Conservation (phyloP, 805 yeast genomes). For the Saturnispora bothae region DNA sequence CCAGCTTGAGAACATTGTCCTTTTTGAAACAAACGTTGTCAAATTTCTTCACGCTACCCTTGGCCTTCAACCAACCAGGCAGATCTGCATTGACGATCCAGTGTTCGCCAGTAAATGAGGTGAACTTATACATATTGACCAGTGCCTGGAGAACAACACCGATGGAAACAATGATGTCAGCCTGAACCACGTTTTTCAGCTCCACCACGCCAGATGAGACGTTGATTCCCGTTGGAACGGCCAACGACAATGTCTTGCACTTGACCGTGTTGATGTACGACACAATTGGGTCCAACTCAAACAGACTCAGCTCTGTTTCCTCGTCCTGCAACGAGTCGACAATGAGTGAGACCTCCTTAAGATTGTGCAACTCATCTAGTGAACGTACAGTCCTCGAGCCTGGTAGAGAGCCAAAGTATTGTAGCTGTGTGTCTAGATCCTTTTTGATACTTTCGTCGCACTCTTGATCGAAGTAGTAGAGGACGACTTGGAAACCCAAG, state of each 20-base stretch:
- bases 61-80: slow-evolving; percentile 42
- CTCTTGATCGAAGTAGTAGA: slow-evolving; percentile 12
- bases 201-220: slow-evolving; percentile 60
- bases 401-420: slow-evolving; percentile 48
- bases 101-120: slow-evolving; percentile 41
- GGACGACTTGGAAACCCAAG: slow-evolving; percentile 57
- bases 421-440: slow-evolving; percentile 37
- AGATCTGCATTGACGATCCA: slow-evolving; percentile 62
- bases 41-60: slow-evolving; percentile 37
- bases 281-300: slow-evolving; percentile 39
- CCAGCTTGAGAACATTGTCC: neutral
- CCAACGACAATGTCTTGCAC: slow-evolving; percentile 51
- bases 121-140: slow-evolving; percentile 46
- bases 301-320: slow-evolving; percentile 56
- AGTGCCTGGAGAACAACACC: slow-evolving; percentile 67
- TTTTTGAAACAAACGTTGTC: slow-evolving; percentile 22
- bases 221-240: slow-evolving; percentile 75
- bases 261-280: slow-evolving; percentile 54
- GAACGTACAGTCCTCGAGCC: no score
- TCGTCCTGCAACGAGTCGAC: slow-evolving; percentile 82
- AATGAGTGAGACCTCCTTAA: slow-evolving; percentile 51
- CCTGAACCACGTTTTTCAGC: slow-evolving; percentile 14
- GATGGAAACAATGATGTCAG: slow-evolving; percentile 54
- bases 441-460: slow-evolving; percentile 26
- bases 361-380: slow-evolving; percentile 29